Base-by-base conservation (phyloP, 768 basidiomycete genomes). In the Termitomyces sp. region DNA sequence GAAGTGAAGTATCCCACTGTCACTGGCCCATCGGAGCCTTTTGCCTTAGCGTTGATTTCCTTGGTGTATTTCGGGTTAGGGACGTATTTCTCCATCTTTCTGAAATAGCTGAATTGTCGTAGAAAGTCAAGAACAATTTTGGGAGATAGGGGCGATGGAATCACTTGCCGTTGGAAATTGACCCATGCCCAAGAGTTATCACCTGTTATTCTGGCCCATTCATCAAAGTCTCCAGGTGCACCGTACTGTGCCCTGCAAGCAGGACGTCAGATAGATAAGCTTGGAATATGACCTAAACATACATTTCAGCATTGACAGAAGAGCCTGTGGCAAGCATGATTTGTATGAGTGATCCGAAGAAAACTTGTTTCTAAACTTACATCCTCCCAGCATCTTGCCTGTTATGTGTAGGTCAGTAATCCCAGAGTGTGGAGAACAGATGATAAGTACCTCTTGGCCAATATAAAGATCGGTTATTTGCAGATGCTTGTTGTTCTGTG, bases 341-440 rank as follows among this genome's bases (percentile, higher is more conserved):
- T 29, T 4, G 42, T 34, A 45, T 21, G 11, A 48, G 21, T 9
- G 17, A 17, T 11, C 19, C 14, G 6, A 5, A 32, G 21, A 29
- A 17, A 10, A 8, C 2, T 1, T 48, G 16, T 23, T n/a, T 25
- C 4, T 5, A 23, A 11, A 74, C 84, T 68, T 64, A 86, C 89
- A 90, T 65, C 89, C 89, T 23, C 89, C 89, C 6, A 91, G 77
- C 66, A 90, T 73, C 64, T 83, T 88, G 1, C 72, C 87, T 89
- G 51, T 14, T 21, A 3, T 31, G 17, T 29, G 10, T 5, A 43
- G 10, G 42, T 42, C 42, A 48, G 44, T 50, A 11, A 61, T 38
- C n/a, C 14, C 8, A 17, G 37, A 21, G 11, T 38, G 45, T 38
- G 41, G 35, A 57, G 32, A 45, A 23, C 9, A 50, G 31, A 12